These are phyloP conservation scores for Chalciporus sp. DNA, from an alignment of 1,284 basidiomycete species.

Conservation along the genomic window DNA sequence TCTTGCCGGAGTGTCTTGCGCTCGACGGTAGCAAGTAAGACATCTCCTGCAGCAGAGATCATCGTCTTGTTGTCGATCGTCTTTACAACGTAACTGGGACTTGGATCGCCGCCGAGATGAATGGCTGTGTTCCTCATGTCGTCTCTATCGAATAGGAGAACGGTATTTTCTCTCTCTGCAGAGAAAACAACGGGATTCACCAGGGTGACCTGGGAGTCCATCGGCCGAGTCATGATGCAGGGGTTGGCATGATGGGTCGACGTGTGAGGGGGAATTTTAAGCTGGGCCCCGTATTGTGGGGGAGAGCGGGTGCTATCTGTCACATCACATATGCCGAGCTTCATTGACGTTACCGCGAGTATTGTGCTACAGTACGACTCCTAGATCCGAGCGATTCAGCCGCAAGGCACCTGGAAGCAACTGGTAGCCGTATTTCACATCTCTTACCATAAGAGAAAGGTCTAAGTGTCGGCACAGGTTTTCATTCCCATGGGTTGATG, in stretches of 20 bases:
- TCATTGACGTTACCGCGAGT: too few relatives aligned
- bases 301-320: too few relatives aligned
- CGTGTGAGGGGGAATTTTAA: too few relatives aligned
- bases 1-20: constrained; percentile 18
- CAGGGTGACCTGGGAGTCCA: constrained; percentile 26
- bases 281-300: too few relatives aligned
- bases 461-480: too few relatives aligned
- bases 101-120: not conserved
- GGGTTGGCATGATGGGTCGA: not conserved
- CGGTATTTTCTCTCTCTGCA: not conserved
- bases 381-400: too few relatives aligned
- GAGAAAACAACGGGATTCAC: constrained; percentile 2
- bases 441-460: too few relatives aligned
- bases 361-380: too few relatives aligned
- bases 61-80: constrained; percentile 11
- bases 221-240: not conserved
- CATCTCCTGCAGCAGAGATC: constrained; percentile 2
- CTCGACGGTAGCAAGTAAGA: constrained; percentile 21
- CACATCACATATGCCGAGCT: too few relatives aligned
- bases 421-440: too few relatives aligned
- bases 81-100: constrained; percentile 16
- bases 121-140: constrained; percentile 16
- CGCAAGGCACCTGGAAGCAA: too few relatives aligned
- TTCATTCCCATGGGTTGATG: not conserved
- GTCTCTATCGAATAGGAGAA: constrained; percentile 18